Base-by-base conservation (phyloP, 306 rosid species). In the Glycyrrhiza uralensis region DNA sequence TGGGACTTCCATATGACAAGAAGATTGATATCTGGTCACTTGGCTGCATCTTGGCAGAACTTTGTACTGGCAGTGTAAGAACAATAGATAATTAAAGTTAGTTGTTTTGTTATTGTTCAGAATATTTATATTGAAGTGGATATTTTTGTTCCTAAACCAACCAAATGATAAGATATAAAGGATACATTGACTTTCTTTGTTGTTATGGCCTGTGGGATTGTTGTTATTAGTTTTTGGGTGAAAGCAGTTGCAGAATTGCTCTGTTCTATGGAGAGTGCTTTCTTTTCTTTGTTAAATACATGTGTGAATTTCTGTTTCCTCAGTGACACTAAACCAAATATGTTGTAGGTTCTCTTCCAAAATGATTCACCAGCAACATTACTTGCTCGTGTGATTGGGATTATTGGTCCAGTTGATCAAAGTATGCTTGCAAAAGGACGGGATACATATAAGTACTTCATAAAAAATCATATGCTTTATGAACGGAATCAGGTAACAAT, bases 21-120 rank as follows among this genome's bases (percentile, higher is more conserved):
- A 90, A 92, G 90, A 92, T 92, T 69, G 98, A 92, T 78, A 78
- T 92, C 59, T 92, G 98, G 98, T 92, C 98, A 44, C 98, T 92
- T 79, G 98, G 98, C 74, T 92, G 98, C 83, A 92, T 92, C 83
- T 84, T 92, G 87, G 89, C 96, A 5, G 98, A 92, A 81, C 96
- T 92, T 42, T 92, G 98, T 68, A 92, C 92, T 54, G 98, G 98
- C 86, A 88, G 86, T 75, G 98, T 92, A 90, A 85, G 98, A 78
- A 13, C 52, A 66, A 47, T 80, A 58, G 14, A 61, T 74, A 66
- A 35, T 7, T 24, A 0, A 24, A 61, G 29, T 66, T 15, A 24
- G 32, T 22, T 60, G 46, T 26, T 52, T 15, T 75, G 33, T 4
- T 59, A 46, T 44, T 60, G 60, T 72, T 72, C 49, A 19, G 49